Evolutionary conservation across 2,329 filamentous ascomycete species (phyloP), one percentile per base, ranked within the genome.

Genomic region (Fusarium staphyleae): DNA sequence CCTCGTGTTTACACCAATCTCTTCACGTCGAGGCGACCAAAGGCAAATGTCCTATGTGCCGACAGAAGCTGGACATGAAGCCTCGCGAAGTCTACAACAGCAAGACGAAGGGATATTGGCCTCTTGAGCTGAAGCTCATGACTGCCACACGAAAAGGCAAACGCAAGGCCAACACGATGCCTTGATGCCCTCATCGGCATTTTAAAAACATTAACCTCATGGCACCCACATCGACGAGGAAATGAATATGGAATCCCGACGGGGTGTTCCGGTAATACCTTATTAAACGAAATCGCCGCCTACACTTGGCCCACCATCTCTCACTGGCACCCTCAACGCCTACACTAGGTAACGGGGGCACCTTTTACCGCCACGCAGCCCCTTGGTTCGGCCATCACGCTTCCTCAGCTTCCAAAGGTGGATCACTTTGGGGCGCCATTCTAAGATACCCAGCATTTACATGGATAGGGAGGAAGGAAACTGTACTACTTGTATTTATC

Each of bases 21-120:
- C 77, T 88, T 2, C 73, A 83, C 52, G 83, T 84, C 26, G 81
- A 85, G 45, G 72, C 72, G 1, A 77, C 76, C n/a, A 81, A 78
- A 50, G 81, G 81, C 40, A 80, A 81, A 48, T 88, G 86, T 52
- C 86, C 86, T 0, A 86, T 88, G 59, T 88, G 86, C 69, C 78
- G 86, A 26, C 77, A 83, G 37, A 83, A 82, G 50, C 77, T 88
- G 35, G 82, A 83, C 47, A 74, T 75, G 34, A 78, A 77, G 55
- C 64, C 74, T 4, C 75, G 75, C 43, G 71, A 66, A 16, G 58
- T 69, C 15, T 78, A 80, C 51, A 75, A 66, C 6, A 65, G 65
- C 19, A 81, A 78, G 63, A 77, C 76, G 0, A 85, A 81, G 47
- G 81, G 82, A 1, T 79, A 74, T 52, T 87, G 83, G 70, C 78